A percentile compares a stretch with the other conserved stretches of the same genome.
Conservation (phyloP, 352 stramenopile species). For the Phytopythium litorale region DNA sequence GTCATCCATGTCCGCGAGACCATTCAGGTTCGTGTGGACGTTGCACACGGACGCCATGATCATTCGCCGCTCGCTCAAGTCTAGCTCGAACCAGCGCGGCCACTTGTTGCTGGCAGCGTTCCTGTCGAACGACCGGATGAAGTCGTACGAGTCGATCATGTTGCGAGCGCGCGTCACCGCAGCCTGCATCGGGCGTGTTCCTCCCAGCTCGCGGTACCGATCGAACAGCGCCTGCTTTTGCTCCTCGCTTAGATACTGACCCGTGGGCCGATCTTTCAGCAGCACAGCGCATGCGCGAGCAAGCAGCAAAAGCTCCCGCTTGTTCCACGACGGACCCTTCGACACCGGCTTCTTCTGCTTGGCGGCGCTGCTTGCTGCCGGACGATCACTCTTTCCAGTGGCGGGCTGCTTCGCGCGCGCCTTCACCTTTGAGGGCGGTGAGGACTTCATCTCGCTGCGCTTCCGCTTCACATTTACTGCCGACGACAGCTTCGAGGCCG, state of each 20-base stretch:
- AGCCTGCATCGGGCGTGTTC: constrained; percentile 18
- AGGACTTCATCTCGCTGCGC: neutral
- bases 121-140: constrained; percentile 38
- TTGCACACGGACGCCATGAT: constrained; percentile 28
- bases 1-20: constrained; percentile 24
- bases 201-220: constrained; percentile 29
- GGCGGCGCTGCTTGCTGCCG: neutral
- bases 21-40: constrained; percentile 32
- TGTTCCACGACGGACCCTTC: constrained; percentile 14
- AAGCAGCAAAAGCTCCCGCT: constrained; percentile 28
- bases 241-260: constrained; percentile 38
- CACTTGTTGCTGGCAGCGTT: constrained; percentile 20
- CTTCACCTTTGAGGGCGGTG: neutral
- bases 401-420: neutral
- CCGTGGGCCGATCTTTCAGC: constrained; percentile 25
- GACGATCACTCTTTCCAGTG: neutral
- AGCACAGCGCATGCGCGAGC: constrained; percentile 30
- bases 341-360: neutral
- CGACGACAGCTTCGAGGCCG: neutral
- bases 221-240: constrained; percentile 34
- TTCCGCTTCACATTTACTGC: neutral
- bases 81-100: constrained; percentile 31
- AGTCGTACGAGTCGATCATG: constrained; percentile 41
- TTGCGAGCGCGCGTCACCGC: constrained; percentile 25
- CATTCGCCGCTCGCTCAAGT: constrained; percentile 11